These are phyloP conservation scores for Albugo candida DNA, from an alignment of 352 stramenopile species.

Conservation along the genomic window DNA sequence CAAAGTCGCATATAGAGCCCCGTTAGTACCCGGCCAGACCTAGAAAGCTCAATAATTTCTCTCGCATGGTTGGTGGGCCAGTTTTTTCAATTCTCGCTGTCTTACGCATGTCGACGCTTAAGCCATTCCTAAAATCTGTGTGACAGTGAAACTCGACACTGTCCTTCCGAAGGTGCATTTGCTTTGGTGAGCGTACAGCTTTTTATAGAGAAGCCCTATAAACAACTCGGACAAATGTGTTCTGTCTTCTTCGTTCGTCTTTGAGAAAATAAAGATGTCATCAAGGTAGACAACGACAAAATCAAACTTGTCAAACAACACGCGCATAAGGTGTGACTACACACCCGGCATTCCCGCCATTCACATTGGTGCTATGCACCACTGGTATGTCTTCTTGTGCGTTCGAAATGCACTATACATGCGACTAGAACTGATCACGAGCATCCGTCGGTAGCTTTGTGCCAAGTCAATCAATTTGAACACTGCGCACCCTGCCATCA, in stretches of 20 bases:
- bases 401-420: slow-evolving; percentile 1
- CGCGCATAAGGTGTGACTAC: slow-evolving; percentile 1
- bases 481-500: slow-evolving; percentile 1
- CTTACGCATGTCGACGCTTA: slow-evolving; percentile 7
- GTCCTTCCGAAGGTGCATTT: slow-evolving; percentile 7
- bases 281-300: not conserved
- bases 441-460: slow-evolving; percentile 4
- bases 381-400: not conserved
- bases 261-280: not conserved
- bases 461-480: slow-evolving; percentile 3
- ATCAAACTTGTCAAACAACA: too few relatives aligned
- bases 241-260: slow-evolving; percentile 2
- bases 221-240: slow-evolving; percentile 1
- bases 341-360: slow-evolving; percentile 2
- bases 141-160: slow-evolving; percentile 13
- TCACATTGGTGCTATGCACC: slow-evolving; percentile 1
- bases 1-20: slow-evolving; percentile 8
- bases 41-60: slow-evolving; percentile 9
- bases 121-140: slow-evolving; percentile 6
- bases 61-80: slow-evolving; percentile 1
- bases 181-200: not conserved
- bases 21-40: slow-evolving; percentile 11
- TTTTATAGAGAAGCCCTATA: not conserved
- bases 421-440: slow-evolving; percentile 1
- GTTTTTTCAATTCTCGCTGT: slow-evolving; percentile 1